A percentile compares a stretch with the other conserved stretches of the same genome.
phyloP scores from a whole-genome alignment of 2,329 filamentous ascomycete species.

The Cercospora brassicicola region DNA sequence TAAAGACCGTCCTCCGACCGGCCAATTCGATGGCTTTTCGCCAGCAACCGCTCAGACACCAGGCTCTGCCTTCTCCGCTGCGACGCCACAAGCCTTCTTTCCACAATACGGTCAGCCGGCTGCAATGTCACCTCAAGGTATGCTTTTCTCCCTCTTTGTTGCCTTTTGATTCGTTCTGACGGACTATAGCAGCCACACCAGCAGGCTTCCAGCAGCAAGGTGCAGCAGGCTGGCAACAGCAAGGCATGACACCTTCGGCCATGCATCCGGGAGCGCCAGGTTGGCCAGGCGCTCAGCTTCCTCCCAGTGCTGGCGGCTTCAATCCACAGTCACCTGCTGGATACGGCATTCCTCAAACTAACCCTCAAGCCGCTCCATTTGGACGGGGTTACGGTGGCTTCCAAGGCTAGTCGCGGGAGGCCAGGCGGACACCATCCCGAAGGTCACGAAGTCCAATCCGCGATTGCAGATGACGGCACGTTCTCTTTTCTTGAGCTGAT shows the following conservation, averaged over 20 bases:
- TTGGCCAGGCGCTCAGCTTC: constrained; percentile 47
- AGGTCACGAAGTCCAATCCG: constrained; percentile 9
- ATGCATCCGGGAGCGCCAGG: constrained; percentile 40
- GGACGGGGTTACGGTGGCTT: constrained; percentile 61
- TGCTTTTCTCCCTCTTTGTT: background rate
- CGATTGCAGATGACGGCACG: background rate
- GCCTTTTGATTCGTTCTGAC: background rate
- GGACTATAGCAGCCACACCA: constrained; percentile 45
- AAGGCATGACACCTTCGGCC: constrained; percentile 45
- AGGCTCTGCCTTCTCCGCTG: constrained; percentile 67
- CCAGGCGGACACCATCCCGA: constrained; percentile 1
- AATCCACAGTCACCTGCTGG: constrained; percentile 58
- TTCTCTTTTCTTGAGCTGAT: background rate
- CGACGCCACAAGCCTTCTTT: constrained; percentile 76
- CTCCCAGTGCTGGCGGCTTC: constrained; percentile 75
- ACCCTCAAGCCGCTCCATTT: constrained; percentile 37
- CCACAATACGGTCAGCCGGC: constrained; percentile 84
- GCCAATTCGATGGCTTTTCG: constrained; percentile 73
- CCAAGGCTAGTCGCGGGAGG: constrained; percentile 50
- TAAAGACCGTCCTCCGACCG: constrained; percentile 91
- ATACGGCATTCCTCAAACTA: constrained; percentile 53
- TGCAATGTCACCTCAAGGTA: constrained; percentile 55
- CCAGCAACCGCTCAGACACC: constrained; percentile 69
- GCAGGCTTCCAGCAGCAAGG: constrained; percentile 64
- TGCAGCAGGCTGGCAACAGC: constrained; percentile 60